phyloP scores from a whole-genome alignment of 2,329 filamentous ascomycete species.

The Stagonosporopsis rhizophila region DNA sequence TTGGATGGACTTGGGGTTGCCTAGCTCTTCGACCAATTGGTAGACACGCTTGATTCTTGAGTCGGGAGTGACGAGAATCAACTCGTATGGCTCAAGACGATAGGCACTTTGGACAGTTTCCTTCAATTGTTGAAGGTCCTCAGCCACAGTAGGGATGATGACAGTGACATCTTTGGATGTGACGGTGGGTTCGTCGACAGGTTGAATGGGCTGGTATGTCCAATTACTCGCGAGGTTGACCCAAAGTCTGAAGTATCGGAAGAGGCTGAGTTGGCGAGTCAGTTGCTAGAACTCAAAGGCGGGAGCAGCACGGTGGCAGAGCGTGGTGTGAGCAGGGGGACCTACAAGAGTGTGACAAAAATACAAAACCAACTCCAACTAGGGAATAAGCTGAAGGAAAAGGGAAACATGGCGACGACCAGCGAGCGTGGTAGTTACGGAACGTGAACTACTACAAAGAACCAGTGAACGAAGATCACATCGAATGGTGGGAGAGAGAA shows the following conservation, averaged over 20 bases:
- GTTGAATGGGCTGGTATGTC: conserved; percentile 83
- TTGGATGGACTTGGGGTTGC: conserved; percentile 66
- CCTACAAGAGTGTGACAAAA: conserved; percentile 48
- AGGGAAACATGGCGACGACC: conserved; percentile 48
- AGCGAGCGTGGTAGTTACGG: conserved; percentile 47
- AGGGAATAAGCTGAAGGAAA: conserved; percentile 46
- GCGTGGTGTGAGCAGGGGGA: conserved; percentile 14
- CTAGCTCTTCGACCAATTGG: conserved; percentile 59
- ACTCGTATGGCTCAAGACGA: conserved; percentile 70
- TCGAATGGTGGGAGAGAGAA: conserved; percentile 49
- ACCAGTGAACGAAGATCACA: conserved; percentile 50
- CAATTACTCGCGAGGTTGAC: conserved; percentile 81
- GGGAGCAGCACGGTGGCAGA: conserved; percentile 16
- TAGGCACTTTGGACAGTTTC: conserved; percentile 81
- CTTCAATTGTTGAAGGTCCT: conserved; percentile 81
- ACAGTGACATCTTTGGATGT: conserved; percentile 88
- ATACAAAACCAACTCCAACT: conserved; percentile 51
- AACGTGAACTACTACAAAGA: conserved; percentile 44
- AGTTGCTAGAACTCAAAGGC: conserved; percentile 21
- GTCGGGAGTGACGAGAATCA: conserved; percentile 88
- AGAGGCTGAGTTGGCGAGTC: conserved; percentile 65
- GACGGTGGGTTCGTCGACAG: conserved; percentile 80
- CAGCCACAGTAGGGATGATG: conserved; percentile 91
- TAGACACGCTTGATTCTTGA: conserved; percentile 75
- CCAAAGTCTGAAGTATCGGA: conserved; percentile 85